phyloP scores from a whole-genome alignment of 2,329 filamentous ascomycete genomes.

The Epichloe sibirici region DNA sequence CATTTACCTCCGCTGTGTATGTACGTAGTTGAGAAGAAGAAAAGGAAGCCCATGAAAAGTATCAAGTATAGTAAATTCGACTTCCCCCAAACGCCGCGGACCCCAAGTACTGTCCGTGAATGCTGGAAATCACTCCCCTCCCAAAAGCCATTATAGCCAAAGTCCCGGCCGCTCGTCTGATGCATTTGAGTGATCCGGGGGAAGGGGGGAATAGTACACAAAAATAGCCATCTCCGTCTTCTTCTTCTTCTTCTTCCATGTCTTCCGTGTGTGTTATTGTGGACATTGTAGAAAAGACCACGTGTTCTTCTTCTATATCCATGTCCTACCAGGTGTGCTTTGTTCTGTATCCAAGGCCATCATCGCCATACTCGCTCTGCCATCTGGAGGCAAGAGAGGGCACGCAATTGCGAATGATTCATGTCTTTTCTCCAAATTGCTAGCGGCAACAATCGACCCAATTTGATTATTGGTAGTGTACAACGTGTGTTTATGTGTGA shows the following conservation, averaged over 20 bases:
- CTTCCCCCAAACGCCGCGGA: conserved; percentile 11
- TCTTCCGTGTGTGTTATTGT: neutral
- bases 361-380: neutral
- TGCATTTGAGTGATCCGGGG: conserved; percentile 5
- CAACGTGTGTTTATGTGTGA: neutral
- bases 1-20: neutral
- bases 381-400: neutral
- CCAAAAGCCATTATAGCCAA: conserved; percentile 8
- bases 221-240: conserved; percentile 3
- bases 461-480: neutral
- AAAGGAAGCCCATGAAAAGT: neutral
- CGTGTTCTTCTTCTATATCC: conserved; percentile 1
- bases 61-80: neutral
- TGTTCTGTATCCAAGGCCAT: conserved; percentile 4
- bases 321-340: neutral
- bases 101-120: conserved; percentile 8
- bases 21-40: neutral
- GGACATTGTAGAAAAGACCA: neutral
- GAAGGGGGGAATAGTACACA: conserved; percentile 8
- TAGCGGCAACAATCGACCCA: neutral
- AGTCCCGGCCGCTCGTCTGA: conserved; percentile 7
- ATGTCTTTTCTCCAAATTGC: neutral
- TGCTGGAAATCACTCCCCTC: conserved; percentile 9
- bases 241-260: neutral
- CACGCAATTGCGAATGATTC: neutral